Evolutionary conservation across 495 filamentous ascomycete genomes (phyloP), one percentile per base, ranked within the genome.

Genomic region (Haplographium delicatum): DNA sequence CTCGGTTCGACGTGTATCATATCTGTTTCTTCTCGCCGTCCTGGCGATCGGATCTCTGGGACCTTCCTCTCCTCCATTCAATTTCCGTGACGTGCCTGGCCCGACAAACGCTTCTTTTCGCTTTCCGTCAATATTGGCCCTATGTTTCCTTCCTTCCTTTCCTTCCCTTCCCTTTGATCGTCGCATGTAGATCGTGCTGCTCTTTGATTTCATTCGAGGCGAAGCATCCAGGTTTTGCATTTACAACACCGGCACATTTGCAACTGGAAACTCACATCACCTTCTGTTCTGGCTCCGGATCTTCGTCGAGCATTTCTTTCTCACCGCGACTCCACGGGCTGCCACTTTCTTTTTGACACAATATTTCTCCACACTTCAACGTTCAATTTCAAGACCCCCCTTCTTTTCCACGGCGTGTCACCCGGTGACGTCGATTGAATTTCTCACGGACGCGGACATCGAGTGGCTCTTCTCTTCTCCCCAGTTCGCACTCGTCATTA

Each of bases 1-100:
- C 48, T 33, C 26, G n/a, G n/a, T n/a, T n/a, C n/a, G n/a, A n/a
- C n/a, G 7, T 11, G 57, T 63, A 56, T 57, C 61, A 51, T 47
- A 41, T 27, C 60, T 57, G 54, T 50, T 44, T 64, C 52, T 58
- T 61, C 51, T 56, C 43, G 35, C 35, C 48, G 18, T 42, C 43
- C 31, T 39, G 35, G 28, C 28, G n/a, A 13, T 42, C 47, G 40
- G 28, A 24, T 54, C 43, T 38, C 22, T 18, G 44, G 40, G 50
- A 51, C 44, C 35, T 41, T 16, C 23, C 34, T 16, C 34, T 19
- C 31, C 39, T 7, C 20, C 42, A 18, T 11, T 44, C 35, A 15
- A 39, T n/a, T n/a, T n/a, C n/a, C n/a, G n/a, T n/a, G n/a, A n/a
- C 34, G 5, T 5, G 11, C 34, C 28, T 31, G 28, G 34, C 7